Conservation (phyloP, 83 land plant genomes). For the Thuja plicata region DNA sequence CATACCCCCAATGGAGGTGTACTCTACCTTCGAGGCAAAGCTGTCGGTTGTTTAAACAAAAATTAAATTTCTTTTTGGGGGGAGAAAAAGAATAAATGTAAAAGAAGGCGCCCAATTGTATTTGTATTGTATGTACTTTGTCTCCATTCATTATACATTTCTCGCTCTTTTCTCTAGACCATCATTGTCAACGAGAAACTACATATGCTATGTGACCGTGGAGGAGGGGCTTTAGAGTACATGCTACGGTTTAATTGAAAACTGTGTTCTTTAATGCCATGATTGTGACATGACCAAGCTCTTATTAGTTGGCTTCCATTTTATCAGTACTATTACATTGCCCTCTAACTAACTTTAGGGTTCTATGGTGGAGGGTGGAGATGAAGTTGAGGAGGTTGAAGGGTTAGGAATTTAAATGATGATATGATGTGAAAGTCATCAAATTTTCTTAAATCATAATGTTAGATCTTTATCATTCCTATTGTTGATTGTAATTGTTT, state of each 20-base stretch:
- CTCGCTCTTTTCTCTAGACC: background rate
- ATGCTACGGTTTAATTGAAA: background rate
- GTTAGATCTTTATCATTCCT: too few relatives aligned
- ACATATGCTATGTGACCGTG: background rate
- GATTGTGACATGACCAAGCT: background rate
- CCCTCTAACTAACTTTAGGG: background rate
- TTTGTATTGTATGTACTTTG: background rate
- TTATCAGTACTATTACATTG: background rate
- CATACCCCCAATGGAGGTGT: background rate
- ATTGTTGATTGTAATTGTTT: too few relatives aligned
- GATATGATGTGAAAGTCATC: too few relatives aligned
- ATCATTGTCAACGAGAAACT: background rate
- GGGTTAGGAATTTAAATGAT: background rate
- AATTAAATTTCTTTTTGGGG: background rate
- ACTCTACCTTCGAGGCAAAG: background rate
- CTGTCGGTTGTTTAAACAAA: background rate
- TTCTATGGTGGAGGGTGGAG: background rate
- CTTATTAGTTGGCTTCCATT: background rate
- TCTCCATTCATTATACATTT: background rate
- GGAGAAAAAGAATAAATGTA: too few relatives aligned
- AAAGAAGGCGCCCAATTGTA: background rate
- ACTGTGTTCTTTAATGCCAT: background rate
- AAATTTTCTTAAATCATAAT: too few relatives aligned
- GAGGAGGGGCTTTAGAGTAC: background rate
- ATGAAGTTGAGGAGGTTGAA: background rate